Base-by-base conservation (phyloP, 306 rosid species). In the Coriaria nepalensis region DNA sequence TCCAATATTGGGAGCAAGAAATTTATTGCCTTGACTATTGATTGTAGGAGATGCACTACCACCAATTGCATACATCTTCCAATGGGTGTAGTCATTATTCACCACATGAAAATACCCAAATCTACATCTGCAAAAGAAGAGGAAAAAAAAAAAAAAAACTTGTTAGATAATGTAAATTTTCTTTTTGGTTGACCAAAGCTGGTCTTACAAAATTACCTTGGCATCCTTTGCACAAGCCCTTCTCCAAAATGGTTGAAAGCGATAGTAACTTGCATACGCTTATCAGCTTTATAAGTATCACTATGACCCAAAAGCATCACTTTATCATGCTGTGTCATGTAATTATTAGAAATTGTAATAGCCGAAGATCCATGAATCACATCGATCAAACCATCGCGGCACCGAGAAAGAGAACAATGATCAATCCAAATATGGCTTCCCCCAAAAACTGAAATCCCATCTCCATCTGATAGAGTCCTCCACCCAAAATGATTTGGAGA, bases 181-280 rank as follows among this genome's bases (percentile, higher is more conserved):
- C 10, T 7, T 34, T 7, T 45, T 9, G 8, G 29, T 6, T 45
- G 11, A 8, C 14, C 9, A 29, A 45, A 13, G 29, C 5, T 11
- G 34, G 35, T 4, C n/a, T 4, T 2, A 4, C 33, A 8, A 2
- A 13, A 3, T 46, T 43, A 77, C 83, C 83, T 67, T 29, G 83
- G 83, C 79, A 84, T 88, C 67, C 97, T 77, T 43, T 84, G 94
- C 6, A 84, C 82, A 4, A 90, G 79, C 0, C 93, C 97, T 73
- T 81, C 92, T 8, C 97, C 97, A 57, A 84, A 84, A 71, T 90
- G 97, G 78, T 90, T 90, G 46, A 90, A 90, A 14, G 98, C 94
- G 46, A 90, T 79, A 33, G 95, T 90, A 59, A 81, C 92, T 56
- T 85, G 95, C 95, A 85, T 90, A 50, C 65, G 74, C 74, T 90